phyloP scores from a whole-genome alignment of 2,329 filamentous ascomycete genomes.

The Fonsecaea monophora region DNA sequence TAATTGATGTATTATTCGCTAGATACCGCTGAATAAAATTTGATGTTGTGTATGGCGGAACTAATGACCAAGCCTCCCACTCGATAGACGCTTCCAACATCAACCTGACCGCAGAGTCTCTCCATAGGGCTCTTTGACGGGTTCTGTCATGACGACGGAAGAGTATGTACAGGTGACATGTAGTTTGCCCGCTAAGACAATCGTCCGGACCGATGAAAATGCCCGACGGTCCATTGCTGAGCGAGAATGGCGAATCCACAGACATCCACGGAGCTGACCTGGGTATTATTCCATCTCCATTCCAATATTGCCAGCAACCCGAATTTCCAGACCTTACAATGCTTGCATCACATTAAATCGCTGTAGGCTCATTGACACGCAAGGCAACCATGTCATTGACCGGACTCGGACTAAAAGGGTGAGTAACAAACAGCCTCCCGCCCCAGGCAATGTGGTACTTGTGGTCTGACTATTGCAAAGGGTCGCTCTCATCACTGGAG shows the following conservation, averaged over 20 bases:
- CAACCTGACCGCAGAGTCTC: background rate
- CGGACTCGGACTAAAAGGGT: constrained; percentile 11
- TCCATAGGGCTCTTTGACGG: background rate
- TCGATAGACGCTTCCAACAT: background rate
- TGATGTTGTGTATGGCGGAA: background rate
- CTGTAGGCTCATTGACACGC: background rate
- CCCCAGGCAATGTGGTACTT: background rate
- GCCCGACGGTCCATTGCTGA: background rate
- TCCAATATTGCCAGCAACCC: background rate
- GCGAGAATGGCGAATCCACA: background rate
- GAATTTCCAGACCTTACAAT: background rate
- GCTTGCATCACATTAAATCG: background rate
- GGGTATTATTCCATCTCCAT: background rate
- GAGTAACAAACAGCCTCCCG: background rate
- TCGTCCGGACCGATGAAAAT: constrained; percentile 5
- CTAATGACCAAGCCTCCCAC: background rate
- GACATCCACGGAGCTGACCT: background rate
- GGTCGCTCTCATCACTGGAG: constrained; percentile 54
- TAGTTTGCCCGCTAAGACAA: constrained; percentile 5
- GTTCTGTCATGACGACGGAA: background rate
- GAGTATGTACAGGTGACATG: background rate
- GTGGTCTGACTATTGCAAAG: constrained; percentile 36
- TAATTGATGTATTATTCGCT: constrained; percentile 1
- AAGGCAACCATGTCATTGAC: constrained; percentile 5
- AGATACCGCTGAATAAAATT: background rate